Evolutionary conservation across 768 basidiomycete species (phyloP), one percentile per base, ranked within the genome.

Genomic region (Chalciporus pseudorubinellus): DNA sequence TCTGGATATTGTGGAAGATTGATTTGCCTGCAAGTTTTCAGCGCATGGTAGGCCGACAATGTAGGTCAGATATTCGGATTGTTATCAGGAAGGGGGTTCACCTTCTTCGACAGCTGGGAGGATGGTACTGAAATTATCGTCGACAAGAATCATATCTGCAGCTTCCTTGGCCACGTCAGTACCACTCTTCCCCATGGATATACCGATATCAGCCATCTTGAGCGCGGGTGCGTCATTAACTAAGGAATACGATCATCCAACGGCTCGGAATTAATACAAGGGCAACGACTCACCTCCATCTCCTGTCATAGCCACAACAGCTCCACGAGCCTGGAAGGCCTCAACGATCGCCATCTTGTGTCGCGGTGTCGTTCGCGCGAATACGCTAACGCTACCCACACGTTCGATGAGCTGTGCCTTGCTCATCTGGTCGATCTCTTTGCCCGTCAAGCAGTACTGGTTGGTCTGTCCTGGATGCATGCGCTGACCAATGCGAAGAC

Each of bases 91-190:
- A 38, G 26, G 19, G 1, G 3, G 55, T 74, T 34, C 56, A 87
- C 90, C 92, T 77, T 95, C 93, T 73, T 95, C 92, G 38, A 98
- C 84, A 6, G 95, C 95, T 14, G 93, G 90, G 34, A 98, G 71
- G 51, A 98, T 92, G 1, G 95, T 97, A 53, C 83, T 89, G 63
- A 98, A 98, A 70, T 98, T 95, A 69, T 98, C 95, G 65, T 98
- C 94, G 28, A 97, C 95, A 18, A 98, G 81, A 60, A 98, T 97
- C 60, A 94, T 85, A 72, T 98, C 93, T 7, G 95, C 95, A 9
- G 95, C 95, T 71, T 98, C 95, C 71, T 98, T 98, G 21, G 95
- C 94, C 11, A 98, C 95, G 65, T 98, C 95, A 18, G 95, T 97
- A n/a, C 95, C 95, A 55, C 89, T 92, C 72, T 90, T 92, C 51